Evolutionary conservation across 2,329 filamentous ascomycete genomes (phyloP).

Genomic region (Geosmithia putterillii): DNA sequence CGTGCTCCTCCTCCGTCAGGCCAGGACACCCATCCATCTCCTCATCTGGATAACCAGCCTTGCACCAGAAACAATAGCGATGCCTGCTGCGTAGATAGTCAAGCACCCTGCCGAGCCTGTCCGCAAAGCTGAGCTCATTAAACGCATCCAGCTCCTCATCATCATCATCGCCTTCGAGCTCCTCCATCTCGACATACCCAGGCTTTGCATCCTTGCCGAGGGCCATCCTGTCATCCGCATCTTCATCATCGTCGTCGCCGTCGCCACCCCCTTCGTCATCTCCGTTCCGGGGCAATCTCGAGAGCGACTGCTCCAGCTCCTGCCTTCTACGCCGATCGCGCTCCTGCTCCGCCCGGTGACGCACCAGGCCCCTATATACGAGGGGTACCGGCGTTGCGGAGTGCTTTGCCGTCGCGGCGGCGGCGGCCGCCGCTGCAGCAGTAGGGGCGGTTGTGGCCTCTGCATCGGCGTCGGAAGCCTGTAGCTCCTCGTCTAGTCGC

Average conservation of each 20-base stretch:
- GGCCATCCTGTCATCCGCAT: constrained; percentile 59
- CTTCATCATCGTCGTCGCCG: constrained; percentile 36
- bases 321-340: constrained; percentile 52
- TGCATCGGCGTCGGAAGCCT: not conserved
- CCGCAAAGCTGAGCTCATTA: constrained; percentile 51
- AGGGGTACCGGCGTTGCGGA: constrained; percentile 64
- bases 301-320: constrained; percentile 53
- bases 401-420: constrained; percentile 5
- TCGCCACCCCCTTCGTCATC: too few relatives aligned
- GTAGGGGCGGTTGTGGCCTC: not conserved
- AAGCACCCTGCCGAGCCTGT: constrained; percentile 57
- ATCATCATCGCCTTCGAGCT: constrained; percentile 58
- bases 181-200: constrained; percentile 48
- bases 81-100: constrained; percentile 57
- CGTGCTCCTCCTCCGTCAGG: constrained; percentile 70
- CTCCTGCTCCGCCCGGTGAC: constrained; percentile 57
- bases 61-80: constrained; percentile 95
- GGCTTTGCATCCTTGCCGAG: constrained; percentile 43
- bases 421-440: not conserved
- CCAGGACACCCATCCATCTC: constrained; percentile 85
- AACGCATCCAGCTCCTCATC: constrained; percentile 74
- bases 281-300: constrained; percentile 54
- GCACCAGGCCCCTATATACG: constrained; percentile 66
- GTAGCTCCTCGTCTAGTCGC: constrained; percentile 50
- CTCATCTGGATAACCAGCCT: constrained; percentile 62